phyloP scores from a whole-genome alignment of 768 basidiomycete species.

The Panellus pusillus region DNA sequence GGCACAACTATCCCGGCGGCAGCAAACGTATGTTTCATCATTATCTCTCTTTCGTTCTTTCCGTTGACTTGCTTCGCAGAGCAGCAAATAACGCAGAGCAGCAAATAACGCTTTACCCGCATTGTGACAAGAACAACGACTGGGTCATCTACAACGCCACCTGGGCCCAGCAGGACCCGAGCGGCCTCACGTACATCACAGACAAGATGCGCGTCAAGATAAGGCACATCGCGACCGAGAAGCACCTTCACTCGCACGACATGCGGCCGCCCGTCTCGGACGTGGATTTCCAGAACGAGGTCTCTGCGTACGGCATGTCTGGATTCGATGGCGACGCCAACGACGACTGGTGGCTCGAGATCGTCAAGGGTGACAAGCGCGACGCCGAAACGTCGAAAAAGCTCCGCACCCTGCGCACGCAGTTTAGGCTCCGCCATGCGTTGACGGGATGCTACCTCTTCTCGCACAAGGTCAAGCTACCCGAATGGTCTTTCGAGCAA shows the following conservation, averaged over 20 bases:
- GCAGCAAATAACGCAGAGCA: constrained; percentile 99
- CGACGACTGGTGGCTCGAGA: constrained; percentile 91
- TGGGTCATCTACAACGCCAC: constrained; percentile 87
- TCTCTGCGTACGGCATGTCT: constrained; percentile 88
- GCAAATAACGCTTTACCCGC: constrained; percentile 98
- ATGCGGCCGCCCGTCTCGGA: constrained; percentile 92
- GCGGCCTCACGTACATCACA: constrained; percentile 47
- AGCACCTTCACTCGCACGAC: constrained; percentile 93
- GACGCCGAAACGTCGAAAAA: constrained; percentile 70
- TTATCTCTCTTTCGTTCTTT: background rate
- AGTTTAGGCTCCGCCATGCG: constrained; percentile 80
- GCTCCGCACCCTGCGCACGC: constrained; percentile 75
- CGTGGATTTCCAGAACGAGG: constrained; percentile 99
- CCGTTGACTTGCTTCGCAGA: constrained; percentile 48
- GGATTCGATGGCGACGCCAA: constrained; percentile 88
- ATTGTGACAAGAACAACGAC: constrained; percentile 92
- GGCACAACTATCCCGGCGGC: constrained; percentile 86
- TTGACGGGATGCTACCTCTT: constrained; percentile 95
- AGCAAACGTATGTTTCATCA: constrained; percentile 65
- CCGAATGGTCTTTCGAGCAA: constrained; percentile 89
- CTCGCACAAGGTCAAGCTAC: constrained; percentile 99
- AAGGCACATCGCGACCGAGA: constrained; percentile 76
- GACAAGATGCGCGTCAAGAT: constrained; percentile 75
- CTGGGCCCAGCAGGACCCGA: constrained; percentile 54
- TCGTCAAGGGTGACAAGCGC: constrained; percentile 63